These are phyloP conservation scores for Aspergillus quadricinctus DNA, from an alignment of 2,329 filamentous ascomycete species.

Conservation along the genomic window DNA sequence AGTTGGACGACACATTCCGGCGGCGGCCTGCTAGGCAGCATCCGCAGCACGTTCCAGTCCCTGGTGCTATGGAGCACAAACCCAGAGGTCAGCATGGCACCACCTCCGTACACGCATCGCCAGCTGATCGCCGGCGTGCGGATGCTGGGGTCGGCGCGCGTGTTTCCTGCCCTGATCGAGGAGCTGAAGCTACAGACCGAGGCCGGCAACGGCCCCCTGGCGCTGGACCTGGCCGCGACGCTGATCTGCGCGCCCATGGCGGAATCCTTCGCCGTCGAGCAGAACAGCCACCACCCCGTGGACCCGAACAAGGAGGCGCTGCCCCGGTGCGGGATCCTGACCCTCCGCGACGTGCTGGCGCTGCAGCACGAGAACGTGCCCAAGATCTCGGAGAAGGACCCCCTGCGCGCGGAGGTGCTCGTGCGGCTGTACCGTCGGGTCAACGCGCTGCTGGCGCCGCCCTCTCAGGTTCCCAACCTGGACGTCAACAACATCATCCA, in stretches of 20 bases:
- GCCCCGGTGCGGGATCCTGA: constrained; percentile 33
- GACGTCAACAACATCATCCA: constrained; percentile 42
- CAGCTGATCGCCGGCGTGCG: constrained; percentile 44
- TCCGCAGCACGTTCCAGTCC: constrained; percentile 49
- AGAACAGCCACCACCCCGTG: constrained; percentile 31
- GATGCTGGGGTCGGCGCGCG: constrained; percentile 37
- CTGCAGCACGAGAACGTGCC: constrained; percentile 37
- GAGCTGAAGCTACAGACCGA: constrained; percentile 41
- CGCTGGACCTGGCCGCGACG: constrained; percentile 42
- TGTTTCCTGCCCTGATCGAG: constrained; percentile 37
- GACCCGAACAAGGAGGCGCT: constrained; percentile 30
- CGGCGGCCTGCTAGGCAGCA: constrained; percentile 44
- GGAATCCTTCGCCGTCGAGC: constrained; percentile 38
- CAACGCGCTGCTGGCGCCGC: constrained; percentile 35
- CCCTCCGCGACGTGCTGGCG: constrained; percentile 39
- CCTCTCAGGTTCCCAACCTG: constrained; percentile 37
- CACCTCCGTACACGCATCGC: constrained; percentile 54
- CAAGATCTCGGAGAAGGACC: constrained; percentile 41
- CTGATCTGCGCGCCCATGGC: constrained; percentile 40
- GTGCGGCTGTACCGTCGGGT: constrained; percentile 45
- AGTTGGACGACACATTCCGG: constrained; percentile 47
- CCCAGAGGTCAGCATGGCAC: constrained; percentile 48
- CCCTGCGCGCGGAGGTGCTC: constrained; percentile 40
- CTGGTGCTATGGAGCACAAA: constrained; percentile 51
- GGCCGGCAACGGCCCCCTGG: constrained; percentile 37